Evolutionary conservation across 1,284 basidiomycete species (phyloP).

Genomic region (Peniophora sp.): DNA sequence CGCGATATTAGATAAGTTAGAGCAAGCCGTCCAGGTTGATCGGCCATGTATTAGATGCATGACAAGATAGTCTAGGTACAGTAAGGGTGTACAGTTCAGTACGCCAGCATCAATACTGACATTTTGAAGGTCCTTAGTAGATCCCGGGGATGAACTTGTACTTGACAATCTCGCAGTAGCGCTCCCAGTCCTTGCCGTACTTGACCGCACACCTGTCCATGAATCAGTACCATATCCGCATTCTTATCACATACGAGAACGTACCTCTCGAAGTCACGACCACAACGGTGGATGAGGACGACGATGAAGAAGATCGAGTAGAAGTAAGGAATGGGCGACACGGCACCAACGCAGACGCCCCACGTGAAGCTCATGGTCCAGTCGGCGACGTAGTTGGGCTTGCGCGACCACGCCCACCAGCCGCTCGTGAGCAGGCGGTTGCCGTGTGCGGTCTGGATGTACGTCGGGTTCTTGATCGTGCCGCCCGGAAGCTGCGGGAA

Average conservation of each 20-base stretch:
- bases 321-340: conserved; percentile 89
- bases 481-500: conserved; percentile 93
- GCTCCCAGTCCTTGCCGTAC: conserved; percentile 94
- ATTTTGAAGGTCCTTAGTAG: conserved; percentile 28
- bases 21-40: too few species aligned
- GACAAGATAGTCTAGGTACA: too few species aligned
- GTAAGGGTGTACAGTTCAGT: neutral
- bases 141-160: conserved; percentile 85
- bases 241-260: conserved; percentile 9
- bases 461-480: conserved; percentile 84
- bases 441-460: conserved; percentile 89
- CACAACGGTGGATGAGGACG: conserved; percentile 82
- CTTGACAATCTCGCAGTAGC: conserved; percentile 79
- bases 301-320: conserved; percentile 91
- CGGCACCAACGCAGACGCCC: conserved; percentile 81
- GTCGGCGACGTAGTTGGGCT: conserved; percentile 86
- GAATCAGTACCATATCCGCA: conserved; percentile 2
- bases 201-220: conserved; percentile 71
- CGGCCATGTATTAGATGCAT: neutral
- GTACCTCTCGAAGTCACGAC: conserved; percentile 86
- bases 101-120: neutral
- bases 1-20: too few species aligned
- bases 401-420: conserved; percentile 87
- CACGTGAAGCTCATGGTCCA: conserved; percentile 87
- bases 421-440: conserved; percentile 82